Base-by-base conservation (phyloP, 805 yeast species). In the Candida cerambycidarum region DNA sequence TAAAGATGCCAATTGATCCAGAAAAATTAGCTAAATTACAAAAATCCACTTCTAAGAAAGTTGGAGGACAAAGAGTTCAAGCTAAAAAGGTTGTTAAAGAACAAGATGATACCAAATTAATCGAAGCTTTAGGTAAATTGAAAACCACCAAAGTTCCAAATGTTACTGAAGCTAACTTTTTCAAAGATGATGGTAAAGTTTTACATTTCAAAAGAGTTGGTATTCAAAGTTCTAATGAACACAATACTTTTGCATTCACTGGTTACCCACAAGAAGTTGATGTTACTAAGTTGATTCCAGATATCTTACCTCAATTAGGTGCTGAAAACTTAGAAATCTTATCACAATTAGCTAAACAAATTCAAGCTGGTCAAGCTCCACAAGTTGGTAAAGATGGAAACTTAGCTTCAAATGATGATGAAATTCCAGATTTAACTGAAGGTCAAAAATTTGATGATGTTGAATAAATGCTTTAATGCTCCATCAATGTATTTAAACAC, bases 111-210 rank as follows among this genome's bases (percentile, higher is more conserved):
- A 77, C 89, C 69, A 89, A 90, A 74, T 79, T 92, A 68, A 89
- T 88, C 74, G 86, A 83, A 58, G 81, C 92, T 62, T 77, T 92
- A 72, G 84, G 82, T 69, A 89, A 90, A 76, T 78, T 92, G 67
- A 84, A 86, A 71, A 95, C 90, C 54, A 87, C 85, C 71, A 85
- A 89, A 60, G 73, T 92, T 58, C 89, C 85, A 55, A 89, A 86
- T 61, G 83, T 92, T 61, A 95, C 89, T 68, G 97, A 92, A 78
- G 98, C 96, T 62, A 92, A 90, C 82, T 87, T 92, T 79, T 90
- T 93, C 86, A 85, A 79, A 71, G 96, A 89, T 53, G 97, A 92
- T 69, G 97, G 97, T 65, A 85, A 83, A 65, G 97, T 93, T 53
- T 75, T 92, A 71, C 97, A 92, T 77, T 89, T 93, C 80, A 82